Evolutionary conservation across 257 asterid species (phyloP), one percentile per base, ranked within the genome.

Genomic region (Solanum clarkiae): DNA sequence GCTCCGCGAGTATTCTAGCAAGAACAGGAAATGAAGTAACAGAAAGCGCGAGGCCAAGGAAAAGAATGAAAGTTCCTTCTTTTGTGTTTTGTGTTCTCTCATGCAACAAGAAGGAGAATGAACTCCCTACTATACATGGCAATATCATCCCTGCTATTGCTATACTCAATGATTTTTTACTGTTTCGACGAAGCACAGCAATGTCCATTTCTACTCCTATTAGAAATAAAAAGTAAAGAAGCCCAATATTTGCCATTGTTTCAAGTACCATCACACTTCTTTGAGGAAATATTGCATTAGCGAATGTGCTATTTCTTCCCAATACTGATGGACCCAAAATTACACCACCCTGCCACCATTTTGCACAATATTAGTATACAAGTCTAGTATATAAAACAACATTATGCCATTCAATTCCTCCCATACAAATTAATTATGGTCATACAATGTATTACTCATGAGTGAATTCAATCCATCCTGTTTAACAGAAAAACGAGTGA

Each of bases 121-220:
- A 88, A 3, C 91, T 84, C 8, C 99, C 99, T 8, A 97, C 86
- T 1, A 95, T 86, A 54, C 93, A 95, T 11, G 99, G 99, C 3
- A 95, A 56, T 17, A 95, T 65, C 98, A 95, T 97, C 70, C 99
- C 98, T 0, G 95, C 89, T 0, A 90, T 9, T 0, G 99, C 98
- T 29, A 97, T 91, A 7, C 85, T 85, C 2, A 97, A 17, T 1
- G 98, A 97, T 84, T 86, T 86, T 85, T 87, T 95, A 0, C 99
- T 96, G 0, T 95, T 97, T 8, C 95, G 88, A 59, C 89, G 91
- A 20, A 97, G 90, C 17, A 97, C 98, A 3, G 92, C 93, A 8
- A 97, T 87, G 91, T 97, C 99, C 99, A 95, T 97, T 87, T 97
- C 99, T 2, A 97, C 95, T 26, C 99, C 99, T 3, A 97, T 92